phyloP scores from a whole-genome alignment of 176 grass and related monocot species.

The Phoenix roebelenii region DNA sequence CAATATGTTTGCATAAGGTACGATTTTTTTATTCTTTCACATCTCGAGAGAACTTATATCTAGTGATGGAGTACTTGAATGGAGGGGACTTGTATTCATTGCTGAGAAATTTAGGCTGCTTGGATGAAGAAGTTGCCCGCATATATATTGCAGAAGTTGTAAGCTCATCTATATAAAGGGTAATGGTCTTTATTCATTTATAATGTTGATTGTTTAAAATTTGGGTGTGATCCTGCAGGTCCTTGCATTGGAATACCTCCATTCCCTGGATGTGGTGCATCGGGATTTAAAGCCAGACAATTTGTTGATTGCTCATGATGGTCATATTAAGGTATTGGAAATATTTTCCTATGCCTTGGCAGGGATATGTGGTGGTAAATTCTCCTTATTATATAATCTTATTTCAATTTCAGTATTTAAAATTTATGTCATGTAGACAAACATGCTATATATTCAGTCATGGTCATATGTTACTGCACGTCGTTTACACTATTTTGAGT shows the following conservation, averaged over 20 bases:
- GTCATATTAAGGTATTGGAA: conserved; percentile 82
- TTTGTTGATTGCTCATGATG: conserved; percentile 97
- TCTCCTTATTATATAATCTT: no score
- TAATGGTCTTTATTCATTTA: conserved; percentile 17
- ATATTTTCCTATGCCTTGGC: not conserved
- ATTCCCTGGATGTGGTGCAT: conserved; percentile 88
- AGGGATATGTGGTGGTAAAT: no score
- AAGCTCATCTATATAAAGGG: conserved; percentile 32
- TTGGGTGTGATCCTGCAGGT: conserved; percentile 47
- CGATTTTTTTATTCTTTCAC: conserved; percentile 99
- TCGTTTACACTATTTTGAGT: no score
- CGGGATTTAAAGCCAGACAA: conserved; percentile 99
- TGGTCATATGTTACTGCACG: no score
- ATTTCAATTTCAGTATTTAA: no score
- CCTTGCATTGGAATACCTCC: conserved; percentile 96
- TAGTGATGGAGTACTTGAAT: conserved; percentile 99
- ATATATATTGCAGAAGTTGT: conserved; percentile 99
- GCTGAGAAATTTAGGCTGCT: conserved; percentile 93
- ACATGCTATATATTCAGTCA: no score
- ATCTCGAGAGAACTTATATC: conserved; percentile 92
- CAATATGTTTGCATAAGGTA: conserved; percentile 48
- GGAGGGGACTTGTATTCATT: conserved; percentile 94
- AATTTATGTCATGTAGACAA: no score
- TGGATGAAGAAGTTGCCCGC: conserved; percentile 93
- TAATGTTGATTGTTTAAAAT: conserved; percentile 7